Evolutionary conservation across 495 filamentous ascomycete genomes (phyloP).

Genomic region (Penicillium bialowiezense): DNA sequence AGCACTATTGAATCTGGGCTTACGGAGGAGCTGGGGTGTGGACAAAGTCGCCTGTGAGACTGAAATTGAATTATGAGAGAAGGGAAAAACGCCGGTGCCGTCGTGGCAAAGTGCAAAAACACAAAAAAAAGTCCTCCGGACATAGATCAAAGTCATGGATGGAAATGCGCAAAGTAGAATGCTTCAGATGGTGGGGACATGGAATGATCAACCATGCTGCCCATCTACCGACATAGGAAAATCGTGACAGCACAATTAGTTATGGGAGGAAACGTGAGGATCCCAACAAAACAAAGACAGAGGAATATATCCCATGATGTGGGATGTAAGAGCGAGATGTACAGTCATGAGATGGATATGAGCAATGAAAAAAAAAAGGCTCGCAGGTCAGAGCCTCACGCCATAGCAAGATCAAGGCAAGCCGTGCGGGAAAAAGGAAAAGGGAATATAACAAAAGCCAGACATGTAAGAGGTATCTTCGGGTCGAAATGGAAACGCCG

Average conservation of each 20-base stretch:
- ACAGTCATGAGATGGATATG: constrained; percentile 21
- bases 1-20: neutral
- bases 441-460: constrained; percentile 15
- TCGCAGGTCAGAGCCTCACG: constrained; percentile 1
- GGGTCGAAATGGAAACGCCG: constrained; percentile 41
- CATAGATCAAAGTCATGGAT: constrained; percentile 21
- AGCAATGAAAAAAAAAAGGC: constrained; percentile 18
- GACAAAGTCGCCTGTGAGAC: constrained; percentile 7
- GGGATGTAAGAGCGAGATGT: constrained; percentile 2
- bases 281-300: constrained; percentile 1
- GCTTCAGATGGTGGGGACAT: constrained; percentile 12
- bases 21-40: neutral
- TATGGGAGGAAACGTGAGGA: constrained; percentile 10
- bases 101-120: constrained; percentile 8
- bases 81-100: constrained; percentile 6
- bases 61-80: constrained; percentile 3
- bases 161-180: constrained; percentile 15
- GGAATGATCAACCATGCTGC: constrained; percentile 11
- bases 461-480: constrained; percentile 46
- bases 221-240: constrained; percentile 34
- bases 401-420: constrained; percentile 8
- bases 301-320: constrained; percentile 1
- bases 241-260: constrained; percentile 27
- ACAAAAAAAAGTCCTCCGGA: constrained; percentile 4
- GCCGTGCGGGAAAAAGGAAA: constrained; percentile 9